phyloP scores from a whole-genome alignment of 2,329 filamentous ascomycete species.

The Podosphaera fusca region DNA sequence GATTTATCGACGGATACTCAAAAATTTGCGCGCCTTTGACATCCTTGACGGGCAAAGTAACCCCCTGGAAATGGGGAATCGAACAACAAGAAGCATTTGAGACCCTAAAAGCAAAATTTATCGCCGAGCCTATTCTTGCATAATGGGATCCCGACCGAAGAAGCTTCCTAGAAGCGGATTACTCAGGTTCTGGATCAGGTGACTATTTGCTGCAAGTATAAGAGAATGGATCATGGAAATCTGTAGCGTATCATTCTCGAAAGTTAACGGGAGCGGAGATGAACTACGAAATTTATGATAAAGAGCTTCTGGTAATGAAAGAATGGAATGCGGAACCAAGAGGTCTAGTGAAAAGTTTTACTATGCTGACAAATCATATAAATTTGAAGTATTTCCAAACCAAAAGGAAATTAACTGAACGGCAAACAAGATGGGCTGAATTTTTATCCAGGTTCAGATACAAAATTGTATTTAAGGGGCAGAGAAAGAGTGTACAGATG shows the following conservation, averaged over 20 bases:
- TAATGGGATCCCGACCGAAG: background rate
- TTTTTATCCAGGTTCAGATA: background rate
- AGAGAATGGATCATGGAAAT: background rate
- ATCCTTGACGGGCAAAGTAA: background rate
- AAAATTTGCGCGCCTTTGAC: background rate
- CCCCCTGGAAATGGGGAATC: background rate
- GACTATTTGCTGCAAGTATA: background rate
- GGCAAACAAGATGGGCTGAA: background rate
- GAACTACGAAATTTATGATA: slow-evolving; percentile 1
- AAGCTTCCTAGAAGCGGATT: background rate
- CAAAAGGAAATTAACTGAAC: background rate
- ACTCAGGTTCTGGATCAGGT: background rate
- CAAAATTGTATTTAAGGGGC: background rate
- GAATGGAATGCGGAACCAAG: background rate
- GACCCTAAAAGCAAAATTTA: background rate
- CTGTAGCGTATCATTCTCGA: background rate
- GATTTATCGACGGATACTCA: background rate
- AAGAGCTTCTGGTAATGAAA: background rate
- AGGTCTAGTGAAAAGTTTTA: background rate
- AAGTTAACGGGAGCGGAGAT: background rate
- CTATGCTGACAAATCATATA: background rate
- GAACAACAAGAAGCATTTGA: background rate
- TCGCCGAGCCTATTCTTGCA: background rate
- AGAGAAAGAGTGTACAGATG: background rate
- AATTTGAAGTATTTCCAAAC: background rate